phyloP scores from a whole-genome alignment of 495 filamentous ascomycete species.

The Durotheca rogersii region DNA sequence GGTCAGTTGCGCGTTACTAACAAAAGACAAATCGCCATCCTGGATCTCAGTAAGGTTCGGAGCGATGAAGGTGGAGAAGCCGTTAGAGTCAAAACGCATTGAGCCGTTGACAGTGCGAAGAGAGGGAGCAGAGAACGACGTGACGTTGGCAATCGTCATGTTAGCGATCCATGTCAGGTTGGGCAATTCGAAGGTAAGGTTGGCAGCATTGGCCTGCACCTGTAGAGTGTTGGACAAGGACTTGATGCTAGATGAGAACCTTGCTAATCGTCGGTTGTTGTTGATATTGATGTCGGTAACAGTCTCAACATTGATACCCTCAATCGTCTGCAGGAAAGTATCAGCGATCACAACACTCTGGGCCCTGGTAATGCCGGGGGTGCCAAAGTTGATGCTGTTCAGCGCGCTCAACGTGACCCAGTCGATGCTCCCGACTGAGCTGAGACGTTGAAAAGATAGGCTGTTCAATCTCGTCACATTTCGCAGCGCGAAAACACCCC shows the following conservation, averaged over 20 bases:
- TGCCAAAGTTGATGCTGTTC: constrained; percentile 63
- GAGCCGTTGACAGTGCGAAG: constrained; percentile 74
- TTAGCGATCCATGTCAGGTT: constrained; percentile 75
- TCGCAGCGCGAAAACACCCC: constrained; percentile 64
- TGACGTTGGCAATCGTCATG: constrained; percentile 87
- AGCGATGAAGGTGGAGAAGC: constrained; percentile 63
- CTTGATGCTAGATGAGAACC: constrained; percentile 68
- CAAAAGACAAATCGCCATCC: constrained; percentile 73
- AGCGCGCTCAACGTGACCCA: constrained; percentile 76
- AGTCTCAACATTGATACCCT: constrained; percentile 72
- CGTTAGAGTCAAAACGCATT: constrained; percentile 80
- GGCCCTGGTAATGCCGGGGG: constrained; percentile 61
- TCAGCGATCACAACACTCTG: constrained; percentile 71
- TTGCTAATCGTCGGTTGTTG: constrained; percentile 73
- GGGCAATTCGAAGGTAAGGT: constrained; percentile 64
- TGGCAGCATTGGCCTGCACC: constrained; percentile 65
- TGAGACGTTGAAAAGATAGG: constrained; percentile 64
- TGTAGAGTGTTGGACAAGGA: constrained; percentile 64
- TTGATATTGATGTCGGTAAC: constrained; percentile 68
- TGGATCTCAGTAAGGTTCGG: constrained; percentile 75
- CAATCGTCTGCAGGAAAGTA: constrained; percentile 71
- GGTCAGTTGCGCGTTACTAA: constrained; percentile 69
- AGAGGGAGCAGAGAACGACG: constrained; percentile 70
- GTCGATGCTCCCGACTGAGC: constrained; percentile 60
- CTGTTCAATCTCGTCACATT: constrained; percentile 64